A percentile compares a stretch with the other conserved stretches of the same genome.
Conservation (phyloP, 2,329 filamentous ascomycete species). For the Incumbomyces delicatus region DNA sequence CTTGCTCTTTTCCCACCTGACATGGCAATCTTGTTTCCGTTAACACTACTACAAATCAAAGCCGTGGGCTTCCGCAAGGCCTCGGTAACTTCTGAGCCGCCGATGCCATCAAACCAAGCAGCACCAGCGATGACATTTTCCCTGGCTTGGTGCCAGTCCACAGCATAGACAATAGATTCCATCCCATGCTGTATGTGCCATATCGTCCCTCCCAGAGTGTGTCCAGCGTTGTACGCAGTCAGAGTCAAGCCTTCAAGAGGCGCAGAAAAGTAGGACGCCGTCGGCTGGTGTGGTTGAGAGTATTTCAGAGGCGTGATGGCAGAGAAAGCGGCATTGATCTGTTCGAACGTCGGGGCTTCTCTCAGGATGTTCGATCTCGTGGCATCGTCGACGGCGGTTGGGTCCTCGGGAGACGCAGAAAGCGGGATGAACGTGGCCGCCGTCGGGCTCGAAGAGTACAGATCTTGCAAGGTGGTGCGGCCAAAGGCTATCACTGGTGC, state of each 20-base stretch:
- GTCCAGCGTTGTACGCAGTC: slow-evolving; percentile 92
- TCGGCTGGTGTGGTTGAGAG: slow-evolving; percentile 86
- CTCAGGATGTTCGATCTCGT: slow-evolving; percentile 44
- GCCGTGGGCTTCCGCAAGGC: slow-evolving; percentile 88
- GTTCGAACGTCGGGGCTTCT: slow-evolving; percentile 67
- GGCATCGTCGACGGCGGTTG: slow-evolving; percentile 38
- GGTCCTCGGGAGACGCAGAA: slow-evolving; percentile 23
- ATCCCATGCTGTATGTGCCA: slow-evolving; percentile 97
- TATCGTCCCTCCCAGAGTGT: slow-evolving; percentile 92
- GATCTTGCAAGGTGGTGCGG: slow-evolving; percentile 78
- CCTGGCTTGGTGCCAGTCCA: slow-evolving; percentile 96
- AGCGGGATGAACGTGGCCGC: slow-evolving; percentile 71
- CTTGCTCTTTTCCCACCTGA: slow-evolving; percentile 66
- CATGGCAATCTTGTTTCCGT: slow-evolving; percentile 60
- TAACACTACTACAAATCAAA: slow-evolving; percentile 80
- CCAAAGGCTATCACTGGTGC: slow-evolving; percentile 87
- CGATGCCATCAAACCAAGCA: slow-evolving; percentile 79
- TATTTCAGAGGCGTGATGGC: slow-evolving; percentile 90
- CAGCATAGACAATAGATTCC: slow-evolving; percentile 93
- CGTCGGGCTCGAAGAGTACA: slow-evolving; percentile 83
- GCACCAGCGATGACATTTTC: slow-evolving; percentile 92
- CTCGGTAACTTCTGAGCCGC: slow-evolving; percentile 83
- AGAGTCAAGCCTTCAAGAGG: slow-evolving; percentile 85
- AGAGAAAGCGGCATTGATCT: slow-evolving; percentile 87
- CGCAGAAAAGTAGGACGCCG: slow-evolving; percentile 77